Evolutionary conservation across 2,329 filamentous ascomycete genomes (phyloP).

Genomic region (Diaporthe eres): DNA sequence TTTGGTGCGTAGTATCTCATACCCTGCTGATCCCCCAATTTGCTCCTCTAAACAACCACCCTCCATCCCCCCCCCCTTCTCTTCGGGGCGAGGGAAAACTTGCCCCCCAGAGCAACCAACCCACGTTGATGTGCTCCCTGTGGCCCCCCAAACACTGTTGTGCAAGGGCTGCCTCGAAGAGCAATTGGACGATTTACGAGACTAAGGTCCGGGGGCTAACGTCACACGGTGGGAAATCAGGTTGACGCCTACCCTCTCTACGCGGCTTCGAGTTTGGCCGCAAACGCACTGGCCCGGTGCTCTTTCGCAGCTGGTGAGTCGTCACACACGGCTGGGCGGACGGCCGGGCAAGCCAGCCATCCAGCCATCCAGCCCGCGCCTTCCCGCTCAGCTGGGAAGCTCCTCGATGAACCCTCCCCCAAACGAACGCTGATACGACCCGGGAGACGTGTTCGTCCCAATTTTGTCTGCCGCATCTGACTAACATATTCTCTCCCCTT

Average conservation of each 20-base stretch:
- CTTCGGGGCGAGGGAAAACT: neutral
- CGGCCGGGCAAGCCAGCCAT: slow-evolving; percentile 17
- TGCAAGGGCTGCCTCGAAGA: neutral
- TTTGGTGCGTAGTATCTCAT: slow-evolving; percentile 68
- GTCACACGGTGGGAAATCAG: slow-evolving; percentile 50
- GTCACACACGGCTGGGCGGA: slow-evolving; percentile 26
- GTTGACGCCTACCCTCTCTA: slow-evolving; percentile 84
- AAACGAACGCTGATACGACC: slow-evolving; percentile 24
- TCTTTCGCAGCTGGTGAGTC: slow-evolving; percentile 70
- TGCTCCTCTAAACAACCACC: neutral
- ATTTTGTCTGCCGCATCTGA: slow-evolving; percentile 26
- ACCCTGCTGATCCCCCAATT: neutral
- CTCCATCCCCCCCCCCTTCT: too few species aligned
- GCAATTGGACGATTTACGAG: slow-evolving; percentile 47
- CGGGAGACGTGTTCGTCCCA: neutral
- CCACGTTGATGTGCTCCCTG: slow-evolving; percentile 12
- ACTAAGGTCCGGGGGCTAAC: slow-evolving; percentile 43
- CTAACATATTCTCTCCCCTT: slow-evolving; percentile 34
- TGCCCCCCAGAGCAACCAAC: neutral
- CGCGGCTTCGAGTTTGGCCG: slow-evolving; percentile 83
- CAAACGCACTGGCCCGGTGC: slow-evolving; percentile 85
- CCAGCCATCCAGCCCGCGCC: slow-evolving; percentile 31
- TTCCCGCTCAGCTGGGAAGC: slow-evolving; percentile 45
- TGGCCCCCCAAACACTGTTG: slow-evolving; percentile 18
- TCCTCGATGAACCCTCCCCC: neutral